Evolutionary conservation across 768 basidiomycete species (phyloP).

Genomic region (Hypsizygus marmoreus): DNA sequence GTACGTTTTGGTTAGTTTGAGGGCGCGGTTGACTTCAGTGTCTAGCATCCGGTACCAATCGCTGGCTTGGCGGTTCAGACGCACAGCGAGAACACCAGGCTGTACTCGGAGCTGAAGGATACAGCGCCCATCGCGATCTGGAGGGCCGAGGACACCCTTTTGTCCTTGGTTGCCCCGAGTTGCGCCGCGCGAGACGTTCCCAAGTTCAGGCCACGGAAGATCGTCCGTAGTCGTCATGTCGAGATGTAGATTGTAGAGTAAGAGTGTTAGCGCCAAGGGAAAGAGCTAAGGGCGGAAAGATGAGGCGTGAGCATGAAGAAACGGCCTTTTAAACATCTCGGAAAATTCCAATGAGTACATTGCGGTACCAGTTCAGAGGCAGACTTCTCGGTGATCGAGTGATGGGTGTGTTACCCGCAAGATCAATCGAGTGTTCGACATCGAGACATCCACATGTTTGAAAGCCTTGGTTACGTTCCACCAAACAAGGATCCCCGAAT

Average conservation of each 20-base stretch:
- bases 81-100: constrained; percentile 78
- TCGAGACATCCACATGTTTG: constrained; percentile 24
- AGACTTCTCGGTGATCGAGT: constrained; percentile 5
- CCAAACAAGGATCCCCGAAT: constrained; percentile 16
- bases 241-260: constrained; percentile 23
- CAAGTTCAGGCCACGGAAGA: constrained; percentile 84
- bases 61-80: constrained; percentile 72
- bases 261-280: constrained; percentile 21
- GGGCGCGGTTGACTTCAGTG: constrained; percentile 74
- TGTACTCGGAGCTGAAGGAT: constrained; percentile 81
- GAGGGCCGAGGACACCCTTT: constrained; percentile 72
- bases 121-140: constrained; percentile 76
- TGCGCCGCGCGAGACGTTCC: constrained; percentile 82
- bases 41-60: constrained; percentile 85
- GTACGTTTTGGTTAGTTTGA: constrained; percentile 84
- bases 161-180: constrained; percentile 86
- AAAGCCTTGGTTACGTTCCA: constrained; percentile 30
- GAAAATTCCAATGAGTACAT: constrained; percentile 10
- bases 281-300: constrained; percentile 17
- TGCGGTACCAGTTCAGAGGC: constrained; percentile 2
- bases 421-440: constrained; percentile 22
- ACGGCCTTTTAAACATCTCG: constrained; percentile 16
- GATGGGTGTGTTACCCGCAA: constrained; percentile 15
- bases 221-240: constrained; percentile 66
- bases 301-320: constrained; percentile 11